These are phyloP conservation scores for Withania somnifera DNA, from an alignment of 305 asterid species.

Conservation along the genomic window DNA sequence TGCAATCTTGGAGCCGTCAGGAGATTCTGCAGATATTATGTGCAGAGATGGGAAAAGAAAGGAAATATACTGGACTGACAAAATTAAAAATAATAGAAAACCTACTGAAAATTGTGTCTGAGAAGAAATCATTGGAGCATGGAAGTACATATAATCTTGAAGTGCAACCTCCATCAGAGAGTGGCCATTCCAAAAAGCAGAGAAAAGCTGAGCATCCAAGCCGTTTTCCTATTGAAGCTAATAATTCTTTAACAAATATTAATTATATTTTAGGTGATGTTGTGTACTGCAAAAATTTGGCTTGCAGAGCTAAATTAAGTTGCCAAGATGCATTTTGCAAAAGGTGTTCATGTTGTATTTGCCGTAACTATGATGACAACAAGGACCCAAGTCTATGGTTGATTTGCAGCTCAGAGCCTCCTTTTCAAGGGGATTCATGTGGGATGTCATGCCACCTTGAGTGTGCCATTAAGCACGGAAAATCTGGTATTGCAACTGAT, in stretches of 20 bases:
- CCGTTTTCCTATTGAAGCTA: constrained; percentile 21
- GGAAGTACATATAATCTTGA: constrained; percentile 26
- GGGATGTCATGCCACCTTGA: constrained; percentile 95
- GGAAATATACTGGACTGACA: constrained; percentile 90
- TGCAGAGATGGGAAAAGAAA: constrained; percentile 85
- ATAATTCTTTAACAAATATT: constrained; percentile 14
- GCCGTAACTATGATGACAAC: constrained; percentile 73
- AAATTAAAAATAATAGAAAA: constrained; percentile 73
- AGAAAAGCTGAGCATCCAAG: constrained; percentile 53
- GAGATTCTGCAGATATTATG: constrained; percentile 85
- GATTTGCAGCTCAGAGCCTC: constrained; percentile 76
- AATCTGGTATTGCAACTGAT: constrained; percentile 49
- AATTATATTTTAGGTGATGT: constrained; percentile 18
- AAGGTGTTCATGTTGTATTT: constrained; percentile 95
- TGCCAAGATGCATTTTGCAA: constrained; percentile 55
- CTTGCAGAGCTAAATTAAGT: constrained; percentile 66
- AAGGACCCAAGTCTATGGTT: constrained; percentile 95
- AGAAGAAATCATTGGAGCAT: constrained; percentile 44
- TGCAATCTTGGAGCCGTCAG: constrained; percentile 85
- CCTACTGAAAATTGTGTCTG: constrained; percentile 56
- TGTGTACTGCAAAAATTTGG: constrained; percentile 59
- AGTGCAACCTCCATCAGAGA: constrained; percentile 29
- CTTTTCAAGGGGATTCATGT: constrained; percentile 60
- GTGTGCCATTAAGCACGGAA: constrained; percentile 60
- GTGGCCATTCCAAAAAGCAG: constrained; percentile 54